A percentile compares a stretch with the other conserved stretches of the same genome.
These are phyloP conservation scores for Fusarium luffae DNA, from an alignment of 2,329 filamentous ascomycete genomes.

Conservation along the genomic window DNA sequence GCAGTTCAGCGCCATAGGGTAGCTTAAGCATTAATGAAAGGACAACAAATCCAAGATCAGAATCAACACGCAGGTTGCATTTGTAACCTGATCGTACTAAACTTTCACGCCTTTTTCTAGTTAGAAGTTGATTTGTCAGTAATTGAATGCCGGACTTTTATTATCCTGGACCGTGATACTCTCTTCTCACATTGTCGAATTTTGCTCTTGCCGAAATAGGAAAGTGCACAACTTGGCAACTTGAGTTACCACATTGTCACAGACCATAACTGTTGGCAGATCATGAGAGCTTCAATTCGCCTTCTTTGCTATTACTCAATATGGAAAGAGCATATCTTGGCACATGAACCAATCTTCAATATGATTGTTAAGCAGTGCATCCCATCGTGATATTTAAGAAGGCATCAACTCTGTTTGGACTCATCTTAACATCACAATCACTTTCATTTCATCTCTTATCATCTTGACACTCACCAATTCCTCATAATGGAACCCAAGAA, in stretches of 20 bases:
- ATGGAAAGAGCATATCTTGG: conserved; percentile 15
- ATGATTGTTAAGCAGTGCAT: background rate
- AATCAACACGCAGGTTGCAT: background rate
- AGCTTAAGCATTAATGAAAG: background rate
- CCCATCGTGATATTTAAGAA: background rate
- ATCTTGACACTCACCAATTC: background rate
- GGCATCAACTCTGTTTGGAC: no score
- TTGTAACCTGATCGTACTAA: background rate
- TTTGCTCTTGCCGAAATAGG: background rate
- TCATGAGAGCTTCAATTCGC: no score
- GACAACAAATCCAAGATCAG: background rate
- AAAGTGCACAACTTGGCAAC: conserved; percentile 11
- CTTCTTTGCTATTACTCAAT: background rate
- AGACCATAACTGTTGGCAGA: accelerated
- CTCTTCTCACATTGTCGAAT: accelerated
- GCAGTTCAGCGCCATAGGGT: background rate
- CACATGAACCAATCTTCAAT: background rate
- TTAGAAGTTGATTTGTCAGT: background rate
- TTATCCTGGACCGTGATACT: background rate
- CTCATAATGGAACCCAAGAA: conserved; percentile 15
- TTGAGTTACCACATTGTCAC: no score
- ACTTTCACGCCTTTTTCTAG: no score
- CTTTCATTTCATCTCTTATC: background rate
- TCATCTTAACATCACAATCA: background rate
- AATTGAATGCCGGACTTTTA: background rate